A percentile compares a stretch with the other conserved stretches of the same genome.
Evolutionary conservation across 2,329 filamentous ascomycete species (phyloP).

Genomic region (Ceratocystis huliohia): DNA sequence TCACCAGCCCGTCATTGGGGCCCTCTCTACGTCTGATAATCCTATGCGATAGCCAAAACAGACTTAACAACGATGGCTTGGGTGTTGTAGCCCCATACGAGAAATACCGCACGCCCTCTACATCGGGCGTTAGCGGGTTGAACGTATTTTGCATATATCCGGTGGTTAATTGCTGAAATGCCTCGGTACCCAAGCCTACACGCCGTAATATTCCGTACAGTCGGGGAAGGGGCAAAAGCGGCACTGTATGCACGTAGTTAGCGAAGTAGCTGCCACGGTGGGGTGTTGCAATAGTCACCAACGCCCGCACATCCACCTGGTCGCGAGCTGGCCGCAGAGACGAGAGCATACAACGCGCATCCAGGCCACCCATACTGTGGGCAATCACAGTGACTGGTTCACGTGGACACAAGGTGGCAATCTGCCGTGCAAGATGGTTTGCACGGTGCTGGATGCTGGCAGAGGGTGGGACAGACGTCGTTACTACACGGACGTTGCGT

Average conservation of each 20-base stretch:
- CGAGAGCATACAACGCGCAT: constrained; percentile 53
- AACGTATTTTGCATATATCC: constrained; percentile 46
- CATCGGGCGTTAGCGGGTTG: constrained; percentile 45
- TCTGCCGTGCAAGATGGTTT: constrained; percentile 42
- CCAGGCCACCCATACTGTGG: constrained; percentile 56
- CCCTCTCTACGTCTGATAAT: constrained; percentile 43
- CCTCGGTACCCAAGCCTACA: constrained; percentile 44
- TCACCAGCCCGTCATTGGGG: constrained; percentile 55
- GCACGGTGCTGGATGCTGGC: constrained; percentile 49
- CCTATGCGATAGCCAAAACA: constrained; percentile 41
- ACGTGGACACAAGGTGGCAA: constrained; percentile 30
- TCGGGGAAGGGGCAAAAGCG: constrained; percentile 37
- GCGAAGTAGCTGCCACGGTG: constrained; percentile 45
- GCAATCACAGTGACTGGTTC: constrained; percentile 62
- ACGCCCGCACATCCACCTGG: constrained; percentile 35
- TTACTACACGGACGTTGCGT: constrained; percentile 44
- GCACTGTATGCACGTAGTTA: constrained; percentile 38
- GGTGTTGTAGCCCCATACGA: constrained; percentile 46
- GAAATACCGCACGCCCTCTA: constrained; percentile 43
- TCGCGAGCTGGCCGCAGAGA: constrained; percentile 34
- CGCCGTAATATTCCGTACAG: constrained; percentile 40
- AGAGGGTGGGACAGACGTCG: constrained; percentile 48
- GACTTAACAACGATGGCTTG: constrained; percentile 49
- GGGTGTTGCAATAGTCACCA: constrained; percentile 44
- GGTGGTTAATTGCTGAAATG: constrained; percentile 48